Percentiles rank a stretch among this genome's conserved stretches.
Conservation (phyloP, 192 early-diverging fungal species). For the Rhizophagus sp. region DNA sequence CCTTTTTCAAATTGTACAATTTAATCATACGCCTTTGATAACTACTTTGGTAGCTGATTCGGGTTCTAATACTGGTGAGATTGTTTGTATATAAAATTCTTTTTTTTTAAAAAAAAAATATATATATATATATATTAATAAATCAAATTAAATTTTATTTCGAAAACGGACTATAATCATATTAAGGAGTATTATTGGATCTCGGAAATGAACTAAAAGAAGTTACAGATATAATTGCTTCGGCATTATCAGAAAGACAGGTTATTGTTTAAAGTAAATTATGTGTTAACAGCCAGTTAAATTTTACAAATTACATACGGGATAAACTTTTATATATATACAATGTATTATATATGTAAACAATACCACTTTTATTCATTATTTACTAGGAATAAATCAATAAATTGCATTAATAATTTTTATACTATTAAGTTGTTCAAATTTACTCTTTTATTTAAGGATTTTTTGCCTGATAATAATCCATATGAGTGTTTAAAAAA, state of each 20-base stretch:
- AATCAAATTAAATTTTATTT: background rate
- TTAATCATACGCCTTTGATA: conserved; percentile 61
- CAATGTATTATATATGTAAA: too few relatives aligned
- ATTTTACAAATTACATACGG: background rate
- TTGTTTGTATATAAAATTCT: background rate
- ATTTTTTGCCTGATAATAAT: too few relatives aligned
- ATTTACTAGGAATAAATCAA: too few relatives aligned
- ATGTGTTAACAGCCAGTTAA: background rate
- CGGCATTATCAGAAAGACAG: conserved; percentile 48
- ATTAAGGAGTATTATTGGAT: conserved; percentile 47
- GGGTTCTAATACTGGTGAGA: conserved; percentile 59
- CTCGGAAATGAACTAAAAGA: conserved; percentile 50
- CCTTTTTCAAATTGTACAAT: conserved; percentile 59
- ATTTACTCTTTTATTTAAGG: too few relatives aligned
- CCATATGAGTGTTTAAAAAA: too few relatives aligned
- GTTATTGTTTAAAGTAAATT: background rate
- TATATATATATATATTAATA: too few relatives aligned
- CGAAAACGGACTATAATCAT: background rate
- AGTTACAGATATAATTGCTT: conserved; percentile 47
- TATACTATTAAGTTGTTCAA: too few relatives aligned
- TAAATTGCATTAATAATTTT: too few relatives aligned
- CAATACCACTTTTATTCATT: too few relatives aligned
- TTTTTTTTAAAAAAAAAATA: background rate
- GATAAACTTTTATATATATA: too few relatives aligned
- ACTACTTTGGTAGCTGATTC: conserved; percentile 58